Evolutionary conservation across 2,329 filamentous ascomycete species (phyloP), one percentile per base, ranked within the genome.

Genomic region (Parastagonospora nodorum): DNA sequence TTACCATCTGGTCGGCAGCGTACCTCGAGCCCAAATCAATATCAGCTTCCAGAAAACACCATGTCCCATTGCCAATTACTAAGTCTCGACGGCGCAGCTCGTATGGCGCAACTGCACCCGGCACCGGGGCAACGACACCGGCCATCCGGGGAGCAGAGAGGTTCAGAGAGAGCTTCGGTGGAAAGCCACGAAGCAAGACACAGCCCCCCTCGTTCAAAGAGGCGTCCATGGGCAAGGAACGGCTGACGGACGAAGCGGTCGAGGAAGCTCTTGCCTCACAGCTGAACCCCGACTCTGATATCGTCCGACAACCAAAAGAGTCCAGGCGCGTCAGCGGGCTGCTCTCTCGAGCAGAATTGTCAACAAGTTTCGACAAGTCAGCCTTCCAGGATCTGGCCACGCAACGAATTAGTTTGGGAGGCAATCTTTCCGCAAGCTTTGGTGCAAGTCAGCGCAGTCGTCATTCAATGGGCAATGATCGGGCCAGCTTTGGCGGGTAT

Each of bases 301-400:
- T 71, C 48, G 77, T 82, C 29, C 79, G 81, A 27, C 79, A 82
- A 40, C 80, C 82, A 14, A 82, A 82, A 56, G 81, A 84, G 37
- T 85, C 84, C n/a, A 85, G 94, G 37, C 85, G 94, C 43, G 88
- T 97, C 24, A 99, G 94, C 76, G 97, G 93, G 12, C 83, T 96
- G 75, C 80, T 97, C 45, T 92, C 92, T 12, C 83, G 93, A 64
- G 89, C 90, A 29, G 93, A 97, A 68, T 78, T 97, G 15, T 93
- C 90, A 0, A 88, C 90, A 8, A 94, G 88, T 12, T 89, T 93
- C 58, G 92, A 96, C 61, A 83, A 89, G 63, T 82, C 87, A 1
- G 83, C 87, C n/a, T 95, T 96, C 67, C 83, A 86, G 27, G 92
- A 96, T 42, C 83, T 87, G 52, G 81, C 84, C 75, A 61, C 78